Conservation (phyloP, 192 early-diverging fungal genomes). For the Phlyctochytrium planicorne region DNA sequence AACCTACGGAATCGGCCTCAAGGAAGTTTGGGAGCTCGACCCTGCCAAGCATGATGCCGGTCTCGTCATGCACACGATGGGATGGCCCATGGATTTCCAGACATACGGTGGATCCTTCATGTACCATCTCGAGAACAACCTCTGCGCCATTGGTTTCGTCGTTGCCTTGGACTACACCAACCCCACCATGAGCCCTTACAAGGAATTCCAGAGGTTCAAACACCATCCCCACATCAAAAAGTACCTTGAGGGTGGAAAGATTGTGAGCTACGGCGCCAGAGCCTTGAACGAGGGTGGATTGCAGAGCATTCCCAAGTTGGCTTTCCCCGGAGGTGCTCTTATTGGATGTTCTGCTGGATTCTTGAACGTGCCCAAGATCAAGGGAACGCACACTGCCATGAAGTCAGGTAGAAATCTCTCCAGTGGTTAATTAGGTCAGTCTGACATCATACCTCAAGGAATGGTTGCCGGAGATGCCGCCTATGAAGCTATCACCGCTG, state of each 20-base stretch:
- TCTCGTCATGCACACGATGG: slow-evolving; percentile 80
- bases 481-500: slow-evolving; percentile 65
- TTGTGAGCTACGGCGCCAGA: slow-evolving; percentile 90
- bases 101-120: slow-evolving; percentile 95
- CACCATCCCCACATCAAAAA: slow-evolving; percentile 83
- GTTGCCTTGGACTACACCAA: slow-evolving; percentile 94
- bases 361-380: slow-evolving; percentile 97
- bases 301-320: slow-evolving; percentile 92
- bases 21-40: slow-evolving; percentile 95
- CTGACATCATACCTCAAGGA: slow-evolving; percentile 23
- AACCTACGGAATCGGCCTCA: slow-evolving; percentile 94
- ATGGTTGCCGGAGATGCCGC: slow-evolving; percentile 94
- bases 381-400: slow-evolving; percentile 99
- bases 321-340: slow-evolving; percentile 92
- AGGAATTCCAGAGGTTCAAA: slow-evolving; percentile 97
- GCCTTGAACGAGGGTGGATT: slow-evolving; percentile 95
- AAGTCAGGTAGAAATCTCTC: slow-evolving; percentile 68
- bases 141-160: slow-evolving; percentile 84
- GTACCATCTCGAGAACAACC: slow-evolving; percentile 92
- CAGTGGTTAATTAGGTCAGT: background rate
- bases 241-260: slow-evolving; percentile 85
- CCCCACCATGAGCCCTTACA: slow-evolving; percentile 93
- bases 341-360: slow-evolving; percentile 96
- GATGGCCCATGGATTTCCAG: slow-evolving; percentile 86
- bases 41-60: slow-evolving; percentile 82